Percentiles rank a stretch among this genome's conserved stretches.
Conservation (phyloP, 208 protist genomes). For the Giardia muris region DNA sequence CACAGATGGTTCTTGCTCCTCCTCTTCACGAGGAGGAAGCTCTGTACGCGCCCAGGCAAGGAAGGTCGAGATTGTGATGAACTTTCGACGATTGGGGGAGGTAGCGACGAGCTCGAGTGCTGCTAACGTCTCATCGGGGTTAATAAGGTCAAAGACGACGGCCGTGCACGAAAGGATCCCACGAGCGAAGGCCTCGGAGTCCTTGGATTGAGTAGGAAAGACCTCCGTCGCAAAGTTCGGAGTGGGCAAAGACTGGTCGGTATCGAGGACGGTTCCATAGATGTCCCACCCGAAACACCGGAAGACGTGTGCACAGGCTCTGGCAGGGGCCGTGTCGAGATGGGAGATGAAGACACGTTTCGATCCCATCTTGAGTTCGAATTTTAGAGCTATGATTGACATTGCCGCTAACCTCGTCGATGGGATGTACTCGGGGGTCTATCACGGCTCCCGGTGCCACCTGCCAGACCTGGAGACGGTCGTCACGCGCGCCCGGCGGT, state of each 20-base stretch:
- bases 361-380: not conserved
- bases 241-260: not conserved
- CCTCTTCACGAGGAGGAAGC: not conserved
- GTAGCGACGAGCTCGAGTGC: not conserved
- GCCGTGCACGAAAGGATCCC: constrained; percentile 13
- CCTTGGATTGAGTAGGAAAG: not conserved
- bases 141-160: constrained; percentile 8
- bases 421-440: not conserved
- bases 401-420: constrained; percentile 7
- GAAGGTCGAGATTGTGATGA: constrained; percentile 2
- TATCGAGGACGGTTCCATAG: constrained; percentile 14
- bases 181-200: not conserved
- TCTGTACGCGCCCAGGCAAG: constrained; percentile 26
- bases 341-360: constrained; percentile 27
- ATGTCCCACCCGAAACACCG: constrained; percentile 13
- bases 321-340: constrained; percentile 15
- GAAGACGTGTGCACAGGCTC: constrained; percentile 22
- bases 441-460: not conserved
- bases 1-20: not conserved
- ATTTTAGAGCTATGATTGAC: not conserved
- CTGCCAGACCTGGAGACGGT: not conserved
- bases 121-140: not conserved
- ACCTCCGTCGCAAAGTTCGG: not conserved
- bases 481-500: not conserved
- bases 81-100: not conserved